phyloP scores from a whole-genome alignment of 805 yeast species.

The Kazachstania bromeliacearum region DNA sequence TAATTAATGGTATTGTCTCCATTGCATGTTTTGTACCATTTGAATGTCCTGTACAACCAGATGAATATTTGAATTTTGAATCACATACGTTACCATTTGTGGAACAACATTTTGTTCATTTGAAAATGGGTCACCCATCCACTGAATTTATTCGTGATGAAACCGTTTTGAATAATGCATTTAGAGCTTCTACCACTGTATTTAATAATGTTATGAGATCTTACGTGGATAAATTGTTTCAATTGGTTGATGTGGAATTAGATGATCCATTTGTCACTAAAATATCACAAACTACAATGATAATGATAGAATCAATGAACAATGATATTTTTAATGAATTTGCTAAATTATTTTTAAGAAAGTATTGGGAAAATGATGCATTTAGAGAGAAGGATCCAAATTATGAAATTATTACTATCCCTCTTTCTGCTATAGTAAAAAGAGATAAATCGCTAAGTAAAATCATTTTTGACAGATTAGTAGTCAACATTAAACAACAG shows the following conservation, averaged over 20 bases:
- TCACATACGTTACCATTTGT: conserved; percentile 46
- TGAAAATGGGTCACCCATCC: conserved; percentile 36
- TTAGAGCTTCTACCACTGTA: conserved; percentile 61
- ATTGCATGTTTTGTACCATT: conserved; percentile 68
- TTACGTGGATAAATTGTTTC: conserved; percentile 53
- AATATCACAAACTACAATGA: conserved; percentile 37
- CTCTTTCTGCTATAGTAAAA: conserved; percentile 63
- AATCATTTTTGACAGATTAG: conserved; percentile 20
- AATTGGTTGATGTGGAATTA: conserved; percentile 49
- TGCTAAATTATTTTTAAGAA: conserved; percentile 31
- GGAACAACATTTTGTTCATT: conserved; percentile 48
- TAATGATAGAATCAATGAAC: conserved; percentile 50
- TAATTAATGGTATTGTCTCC: conserved; percentile 61
- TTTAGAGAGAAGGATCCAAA: conserved; percentile 50
- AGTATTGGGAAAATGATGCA: conserved; percentile 41
- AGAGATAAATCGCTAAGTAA: conserved; percentile 35
- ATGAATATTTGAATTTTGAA: conserved; percentile 35
- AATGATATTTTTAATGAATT: conserved; percentile 43
- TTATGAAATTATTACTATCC: conserved; percentile 58
- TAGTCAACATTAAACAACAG: conserved; percentile 50
- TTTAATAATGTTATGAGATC: conserved; percentile 51
- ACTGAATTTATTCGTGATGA: conserved; percentile 40
- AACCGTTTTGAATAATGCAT: conserved; percentile 40
- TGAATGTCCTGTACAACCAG: conserved; percentile 38
- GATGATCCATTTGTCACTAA: conserved; percentile 32